Base-by-base conservation (phyloP, 495 filamentous ascomycete genomes). In the Lophium mytilinum region DNA sequence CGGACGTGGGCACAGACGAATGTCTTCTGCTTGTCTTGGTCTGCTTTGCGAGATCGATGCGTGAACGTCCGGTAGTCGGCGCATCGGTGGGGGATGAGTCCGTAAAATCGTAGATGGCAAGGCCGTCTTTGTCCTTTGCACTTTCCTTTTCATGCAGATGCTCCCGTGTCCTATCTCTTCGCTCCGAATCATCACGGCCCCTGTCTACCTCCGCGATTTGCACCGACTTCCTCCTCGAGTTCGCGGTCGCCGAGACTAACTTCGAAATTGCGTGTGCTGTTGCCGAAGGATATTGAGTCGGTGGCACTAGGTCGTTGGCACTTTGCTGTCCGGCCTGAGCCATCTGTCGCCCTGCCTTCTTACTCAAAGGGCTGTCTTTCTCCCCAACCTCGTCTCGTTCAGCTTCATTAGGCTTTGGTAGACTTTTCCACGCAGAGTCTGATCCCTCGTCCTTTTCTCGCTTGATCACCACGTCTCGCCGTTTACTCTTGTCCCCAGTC, bases 41-140 rank as follows among this genome's bases (percentile, higher is more conserved):
- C 1, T 36, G 11, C 30, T 58, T 63, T 11, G 47, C 53, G 4
- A 56, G 51, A 51, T 61, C 57, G 42, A 51, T 42, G 41, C 52
- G 43, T 48, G 54, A 50, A 39, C 35, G 34, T 21, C 37, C 17
- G 8, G 52, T 37, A 9, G 37, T 24, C 5, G 40, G 21, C 9
- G 53, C 41, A 10, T 43, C 55, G 19, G 35, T 34, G 19, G 24
- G 67, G 10, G 67, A 68, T 5, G 69, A 70, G 9, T 68, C 69
- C 19, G 60, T 68, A 57, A 71, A 71, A 34, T 73, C 70, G 63
- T 68, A 71, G 30, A 73, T 57, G 9, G 67, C 66, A 1, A 73
- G 52, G 15, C 60, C 59, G 43, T 58, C 19, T 49, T 68, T 56
- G 39, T 62, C 59, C 9, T 37, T 41, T 9, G 59, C 52, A 0